A percentile compares a stretch with the other conserved stretches of the same genome.
phyloP scores from a whole-genome alignment of 2,329 filamentous ascomycete species.

The Bretziella fagacearum region DNA sequence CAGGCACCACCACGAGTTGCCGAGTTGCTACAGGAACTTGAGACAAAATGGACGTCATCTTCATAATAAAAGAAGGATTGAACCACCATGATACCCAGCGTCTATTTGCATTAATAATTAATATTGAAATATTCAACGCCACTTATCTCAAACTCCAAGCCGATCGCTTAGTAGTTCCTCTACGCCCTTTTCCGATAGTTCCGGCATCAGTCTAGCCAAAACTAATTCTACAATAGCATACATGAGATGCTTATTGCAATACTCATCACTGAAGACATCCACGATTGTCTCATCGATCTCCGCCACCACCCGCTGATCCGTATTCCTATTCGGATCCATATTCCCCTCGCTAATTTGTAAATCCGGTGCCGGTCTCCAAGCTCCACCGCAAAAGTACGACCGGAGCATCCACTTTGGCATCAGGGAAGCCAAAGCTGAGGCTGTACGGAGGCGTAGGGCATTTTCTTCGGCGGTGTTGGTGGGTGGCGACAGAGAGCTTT shows the following conservation, averaged over 20 bases:
- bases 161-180: slow-evolving; percentile 59
- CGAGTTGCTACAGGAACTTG: slow-evolving; percentile 24
- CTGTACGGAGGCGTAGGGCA: slow-evolving; percentile 49
- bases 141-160: slow-evolving; percentile 25
- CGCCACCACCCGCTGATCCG: slow-evolving; percentile 33
- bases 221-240: slow-evolving; percentile 69
- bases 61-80: neutral
- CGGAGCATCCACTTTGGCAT: slow-evolving; percentile 31
- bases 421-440: slow-evolving; percentile 37
- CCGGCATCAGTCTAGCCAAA: slow-evolving; percentile 68
- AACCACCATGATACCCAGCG: too few species aligned
- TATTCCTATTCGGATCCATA: slow-evolving; percentile 19
- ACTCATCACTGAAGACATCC: slow-evolving; percentile 60
- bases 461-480: slow-evolving; percentile 40
- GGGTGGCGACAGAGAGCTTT: slow-evolving; percentile 43
- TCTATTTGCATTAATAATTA: too few species aligned
- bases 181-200: slow-evolving; percentile 56
- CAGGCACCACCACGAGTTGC: slow-evolving; percentile 36
- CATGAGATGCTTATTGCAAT: slow-evolving; percentile 84
- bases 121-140: too few species aligned
- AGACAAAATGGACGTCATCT: neutral
- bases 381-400: slow-evolving; percentile 32
- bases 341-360: slow-evolving; percentile 16
- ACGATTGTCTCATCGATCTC: slow-evolving; percentile 50
- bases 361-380: slow-evolving; percentile 15